Evolutionary conservation across 208 protist genomes (phyloP), one percentile per base, ranked within the genome.

Genomic region (Acanthamoeba culbertsoni): DNA sequence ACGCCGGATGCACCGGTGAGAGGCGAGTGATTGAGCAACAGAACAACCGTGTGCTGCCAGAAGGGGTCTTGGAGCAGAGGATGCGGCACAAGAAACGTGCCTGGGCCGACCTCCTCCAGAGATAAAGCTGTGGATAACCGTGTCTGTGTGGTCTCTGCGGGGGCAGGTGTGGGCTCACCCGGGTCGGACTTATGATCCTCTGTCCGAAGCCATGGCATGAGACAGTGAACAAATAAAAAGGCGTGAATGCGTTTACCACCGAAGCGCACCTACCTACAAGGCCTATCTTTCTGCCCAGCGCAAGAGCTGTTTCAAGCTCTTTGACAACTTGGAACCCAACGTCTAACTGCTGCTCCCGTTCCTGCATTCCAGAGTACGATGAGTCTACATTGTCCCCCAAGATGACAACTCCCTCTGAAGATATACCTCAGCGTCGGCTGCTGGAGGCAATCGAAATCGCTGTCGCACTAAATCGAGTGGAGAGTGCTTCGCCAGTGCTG

Each of bases 1-100:
- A 42, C 43, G 5, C 71, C 71, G 10, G 33, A 53, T 18, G 71
- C 71, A 2, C 71, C 71, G 43, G 71, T 35, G 2, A 18, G 26
- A 33, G 71, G 71, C 3, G 71, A 82, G n/a, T 82, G n/a, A 6
- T 23, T 53, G 42, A 82, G 71, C 35, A 82, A 3, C 5, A 82
- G 43, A 28, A 82, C 51, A 42, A 51, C 71, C 12, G 71, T 82
- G 71, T 82, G 71, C 14, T 82, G 71, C 71, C 71, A 82, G 71
- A 82, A 82, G 71, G 71, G 71, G n/a, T 82, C 71, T 8, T 37
- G 33, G 20, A 82, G 71, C 71, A 82, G 71, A 14, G 71, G 71
- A 28, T 82, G 71, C 35, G 71, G 71, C 23, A 82, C 71, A 14
- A 82, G 71, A 14, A 82, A 28, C 71, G 51, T 82, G 35, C 71